Evolutionary conservation across 2,329 filamentous ascomycete species (phyloP), one percentile per base, ranked within the genome.

Genomic region (Aspergillus sp.): DNA sequence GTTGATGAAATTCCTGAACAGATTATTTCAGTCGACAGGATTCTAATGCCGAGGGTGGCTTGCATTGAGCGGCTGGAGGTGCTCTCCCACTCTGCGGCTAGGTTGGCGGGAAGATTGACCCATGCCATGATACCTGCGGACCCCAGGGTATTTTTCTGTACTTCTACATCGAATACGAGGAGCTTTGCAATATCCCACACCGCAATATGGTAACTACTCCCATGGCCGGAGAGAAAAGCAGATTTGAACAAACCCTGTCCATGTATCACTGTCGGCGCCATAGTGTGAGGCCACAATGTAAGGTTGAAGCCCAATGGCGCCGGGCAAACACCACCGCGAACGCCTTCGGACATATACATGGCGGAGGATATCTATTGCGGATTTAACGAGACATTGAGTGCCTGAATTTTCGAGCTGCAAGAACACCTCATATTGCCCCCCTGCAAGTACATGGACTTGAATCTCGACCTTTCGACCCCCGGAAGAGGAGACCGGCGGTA

Each of bases 201-300:
- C 57, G 53, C 59, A 61, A 57, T 45, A 34, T 59, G 33, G 42
- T 24, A 20, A 12, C 40, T 45, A 44, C 47, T 24, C 19, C 30
- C 7, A 27, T n/a, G 30, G 13, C 40, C n/a, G 19, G 41, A 15
- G 45, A 24, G 24, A 17, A 24, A 45, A 47, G 42, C 49, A 20
- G 19, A 37, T 8, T 27, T 45, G 24, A 51, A 52, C 45, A n/a
- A 39, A 55, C 51, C 46, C 30, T 50, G 56, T 42, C 59, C 19
- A 37, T 59, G 33, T 45, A 45, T 59, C 46, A 54, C 56, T 34
- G 41, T 19, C 37, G 57, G 40, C 24, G 37, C 44, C 27, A 30
- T 9, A 30, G 27, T 11, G 27, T 30, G 9, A 30, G 27, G 27
- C 27, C 27, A 11, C 9, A 22, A 54, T 47, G 17, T 9, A 30